A percentile compares a stretch with the other conserved stretches of the same genome.
Evolutionary conservation across 2,329 filamentous ascomycete genomes (phyloP).

Genomic region (Clonostachys chloroleuca): DNA sequence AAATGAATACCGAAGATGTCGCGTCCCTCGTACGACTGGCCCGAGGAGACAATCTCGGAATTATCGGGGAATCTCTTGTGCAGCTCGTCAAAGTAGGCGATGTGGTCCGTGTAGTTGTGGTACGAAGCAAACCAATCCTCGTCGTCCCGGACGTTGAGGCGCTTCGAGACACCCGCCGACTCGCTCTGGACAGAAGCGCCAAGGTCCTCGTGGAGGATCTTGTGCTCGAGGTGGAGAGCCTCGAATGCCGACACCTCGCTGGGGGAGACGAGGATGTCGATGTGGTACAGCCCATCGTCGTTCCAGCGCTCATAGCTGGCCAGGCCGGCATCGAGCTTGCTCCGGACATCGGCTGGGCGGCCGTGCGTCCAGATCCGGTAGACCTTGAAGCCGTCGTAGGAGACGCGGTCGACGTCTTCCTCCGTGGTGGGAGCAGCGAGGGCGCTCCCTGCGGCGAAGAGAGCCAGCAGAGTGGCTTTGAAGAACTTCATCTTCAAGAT

Average conservation of each 20-base stretch:
- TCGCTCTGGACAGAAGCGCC: conserved; percentile 20
- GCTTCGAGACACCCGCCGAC: conserved; percentile 7
- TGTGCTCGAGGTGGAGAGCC: conserved; percentile 18
- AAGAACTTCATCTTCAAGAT: not conserved
- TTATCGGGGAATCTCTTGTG: conserved; percentile 34
- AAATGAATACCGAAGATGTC: conserved; percentile 55
- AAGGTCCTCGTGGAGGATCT: conserved; percentile 19
- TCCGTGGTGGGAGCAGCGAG: not conserved
- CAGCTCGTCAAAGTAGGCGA: conserved; percentile 36
- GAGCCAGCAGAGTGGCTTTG: not conserved
- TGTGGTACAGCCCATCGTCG: conserved; percentile 6
- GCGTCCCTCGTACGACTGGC: conserved; percentile 37
- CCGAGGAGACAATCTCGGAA: conserved; percentile 38
- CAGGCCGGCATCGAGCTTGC: conserved; percentile 17
- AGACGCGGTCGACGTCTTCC: not conserved
- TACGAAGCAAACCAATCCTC: conserved; percentile 43
- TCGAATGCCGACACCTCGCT: conserved; percentile 18
- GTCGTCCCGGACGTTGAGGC: conserved; percentile 13
- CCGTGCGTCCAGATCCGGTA: conserved; percentile 39
- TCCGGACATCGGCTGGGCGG: conserved; percentile 25
- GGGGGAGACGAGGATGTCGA: conserved; percentile 24
- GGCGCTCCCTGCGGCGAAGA: not conserved
- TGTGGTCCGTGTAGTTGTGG: conserved; percentile 44
- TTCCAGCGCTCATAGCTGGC: conserved; percentile 11
- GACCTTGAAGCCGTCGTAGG: conserved; percentile 27